Base-by-base conservation (phyloP, 106 monocot species). In the Hemerocallis citrina region DNA sequence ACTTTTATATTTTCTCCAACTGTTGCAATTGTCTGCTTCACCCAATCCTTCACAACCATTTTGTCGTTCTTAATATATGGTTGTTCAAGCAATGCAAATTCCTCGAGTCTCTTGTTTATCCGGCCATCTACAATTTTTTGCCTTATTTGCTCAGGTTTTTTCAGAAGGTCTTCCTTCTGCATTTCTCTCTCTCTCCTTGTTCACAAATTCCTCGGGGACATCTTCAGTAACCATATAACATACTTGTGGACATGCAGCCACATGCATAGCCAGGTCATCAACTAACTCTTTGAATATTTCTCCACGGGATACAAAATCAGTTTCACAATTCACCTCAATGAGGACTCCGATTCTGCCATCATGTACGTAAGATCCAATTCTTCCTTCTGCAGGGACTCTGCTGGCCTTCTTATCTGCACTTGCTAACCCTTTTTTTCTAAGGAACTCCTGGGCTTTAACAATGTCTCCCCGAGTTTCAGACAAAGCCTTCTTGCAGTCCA, bases 401-500 rank as follows among this genome's bases (percentile, higher is more conserved):
- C n/a, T n/a, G 29, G 95, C 72, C 57, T 81, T 95, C 44, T 95
- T 95, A 55, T 95, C 95, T 6, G 95, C 95, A 72, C 86, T 86
- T 24, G 89, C 85, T 63, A 95, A 72, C 1, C 95, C 95, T 72
- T 95, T 95, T 70, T 84, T 90, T 34, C 89, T 58, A 19, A 95
- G 89, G 65, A 78, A 83, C 49, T 95, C 89, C 66, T 82, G 86
- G 25, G 95, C 95, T 74, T 89, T 86, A 31, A 63, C 51, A 20
- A 95, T 72, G 72, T 95, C 90, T 30, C 90, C 89, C 7, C 69
- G 76, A 34, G 89, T 80, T 75, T 80, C 89, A 43, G 74, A 57
- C 28, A 95, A 76, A 63, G 95, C 95, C 51, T 90, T 95, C 72
- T 95, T 95, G 73, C 95, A 95, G 63, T 95, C 95, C 95, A 95